Evolutionary conservation across 345 rosid genomes (phyloP).

Genomic region (Syzygium aromaticum): DNA sequence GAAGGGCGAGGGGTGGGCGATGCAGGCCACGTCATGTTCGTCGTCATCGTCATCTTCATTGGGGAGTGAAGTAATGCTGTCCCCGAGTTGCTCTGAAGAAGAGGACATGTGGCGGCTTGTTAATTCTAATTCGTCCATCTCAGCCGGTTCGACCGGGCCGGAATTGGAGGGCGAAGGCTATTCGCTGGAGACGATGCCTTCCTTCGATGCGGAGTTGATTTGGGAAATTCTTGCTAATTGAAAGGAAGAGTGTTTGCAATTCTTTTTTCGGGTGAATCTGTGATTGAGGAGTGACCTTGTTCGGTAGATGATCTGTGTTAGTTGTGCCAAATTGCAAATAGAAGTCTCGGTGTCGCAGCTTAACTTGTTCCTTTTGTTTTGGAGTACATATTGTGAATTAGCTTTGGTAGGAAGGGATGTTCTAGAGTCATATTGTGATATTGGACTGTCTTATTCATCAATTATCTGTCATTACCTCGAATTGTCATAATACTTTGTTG

Average conservation of each 20-base stretch:
- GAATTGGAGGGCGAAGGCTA: slow-evolving; percentile 27
- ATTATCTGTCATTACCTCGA: not conserved
- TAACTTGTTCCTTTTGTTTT: not conserved
- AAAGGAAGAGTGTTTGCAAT: not conserved
- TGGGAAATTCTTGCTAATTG: slow-evolving; percentile 85
- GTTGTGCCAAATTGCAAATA: not conserved
- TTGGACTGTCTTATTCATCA: not conserved
- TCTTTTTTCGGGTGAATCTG: not conserved
- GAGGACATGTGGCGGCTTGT: not conserved
- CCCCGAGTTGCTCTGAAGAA: not conserved
- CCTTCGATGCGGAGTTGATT: slow-evolving; percentile 76
- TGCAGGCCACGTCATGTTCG: not conserved
- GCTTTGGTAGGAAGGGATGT: not conserved
- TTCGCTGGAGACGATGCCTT: slow-evolving; percentile 76
- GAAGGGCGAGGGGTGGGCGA: slow-evolving; percentile 16
- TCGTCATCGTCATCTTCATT: slow-evolving; percentile 20
- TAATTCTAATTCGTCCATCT: not conserved
- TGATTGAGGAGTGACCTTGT: not conserved
- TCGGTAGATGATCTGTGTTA: not conserved
- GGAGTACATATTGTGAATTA: not conserved
- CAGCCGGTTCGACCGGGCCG: not conserved
- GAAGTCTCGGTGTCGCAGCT: not conserved
- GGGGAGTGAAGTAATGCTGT: not conserved
- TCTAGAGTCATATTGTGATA: not conserved
- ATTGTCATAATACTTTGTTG: not conserved